Evolutionary conservation across 208 protist genomes (phyloP).

Genomic region (Leishmania gerbilli): DNA sequence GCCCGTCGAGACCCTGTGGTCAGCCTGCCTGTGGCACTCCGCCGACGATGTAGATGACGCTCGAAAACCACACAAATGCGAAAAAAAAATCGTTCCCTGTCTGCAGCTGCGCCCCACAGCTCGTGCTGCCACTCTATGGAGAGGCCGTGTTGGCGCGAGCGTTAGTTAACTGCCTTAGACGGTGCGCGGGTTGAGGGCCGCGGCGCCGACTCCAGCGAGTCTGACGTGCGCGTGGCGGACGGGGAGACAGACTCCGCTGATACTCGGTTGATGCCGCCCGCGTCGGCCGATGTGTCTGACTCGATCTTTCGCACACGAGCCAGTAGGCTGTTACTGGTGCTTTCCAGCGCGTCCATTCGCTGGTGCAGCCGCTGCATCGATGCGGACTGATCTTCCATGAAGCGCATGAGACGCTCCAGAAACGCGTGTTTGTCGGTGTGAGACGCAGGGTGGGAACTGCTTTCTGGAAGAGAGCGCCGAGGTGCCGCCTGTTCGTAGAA

Average conservation of each 20-base stretch:
- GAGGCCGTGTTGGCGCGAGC: neutral
- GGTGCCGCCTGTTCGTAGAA: neutral
- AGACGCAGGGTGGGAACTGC: neutral
- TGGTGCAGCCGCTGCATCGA: conserved; percentile 24
- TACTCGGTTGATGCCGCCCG: conserved; percentile 2
- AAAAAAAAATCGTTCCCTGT: neutral
- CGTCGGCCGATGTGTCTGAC: neutral
- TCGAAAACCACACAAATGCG: neutral
- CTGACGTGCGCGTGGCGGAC: conserved; percentile 27
- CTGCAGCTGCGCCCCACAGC: neutral
- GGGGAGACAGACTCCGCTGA: conserved; percentile 23
- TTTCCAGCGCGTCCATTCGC: conserved; percentile 25
- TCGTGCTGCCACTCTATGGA: neutral
- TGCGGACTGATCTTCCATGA: conserved; percentile 28
- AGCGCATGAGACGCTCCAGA: conserved; percentile 17
- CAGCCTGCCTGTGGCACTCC: neutral
- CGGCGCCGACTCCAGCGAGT: conserved; percentile 14
- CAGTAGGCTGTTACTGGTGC: conserved; percentile 15
- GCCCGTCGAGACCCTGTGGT: neutral
- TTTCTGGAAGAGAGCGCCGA: neutral
- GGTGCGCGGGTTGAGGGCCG: conserved; percentile 26
- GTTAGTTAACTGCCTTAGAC: conserved; percentile 28
- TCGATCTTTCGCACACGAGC: conserved; percentile 24
- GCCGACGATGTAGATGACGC: neutral
- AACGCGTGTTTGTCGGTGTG: conserved; percentile 1